These are phyloP conservation scores for Symbiodinium pilosum DNA, from an alignment of 73 alveolate genomes.

Conservation along the genomic window DNA sequence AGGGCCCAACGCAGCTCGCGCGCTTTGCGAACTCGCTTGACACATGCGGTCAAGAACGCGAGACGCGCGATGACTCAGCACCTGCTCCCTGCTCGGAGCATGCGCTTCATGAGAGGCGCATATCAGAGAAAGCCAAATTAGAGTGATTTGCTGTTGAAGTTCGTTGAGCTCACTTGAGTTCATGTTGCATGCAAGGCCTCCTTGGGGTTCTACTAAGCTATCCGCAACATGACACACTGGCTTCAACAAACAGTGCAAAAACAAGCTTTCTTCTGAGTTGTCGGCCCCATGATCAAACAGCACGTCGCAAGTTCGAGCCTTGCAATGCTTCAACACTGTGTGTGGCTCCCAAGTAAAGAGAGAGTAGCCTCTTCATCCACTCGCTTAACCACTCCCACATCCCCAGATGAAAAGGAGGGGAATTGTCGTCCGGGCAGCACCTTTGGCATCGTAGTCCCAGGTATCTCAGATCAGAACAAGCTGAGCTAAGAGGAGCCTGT, in stretches of 20 bases:
- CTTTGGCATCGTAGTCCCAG: neutral
- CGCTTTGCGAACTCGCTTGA: too few relatives aligned
- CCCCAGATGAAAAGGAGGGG: conserved; percentile 47
- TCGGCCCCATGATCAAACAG: conserved; percentile 44
- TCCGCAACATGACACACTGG: too few relatives aligned
- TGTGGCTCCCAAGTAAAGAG: neutral
- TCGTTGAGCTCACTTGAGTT: too few relatives aligned
- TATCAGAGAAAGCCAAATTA: too few relatives aligned
- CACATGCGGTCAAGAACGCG: too few relatives aligned
- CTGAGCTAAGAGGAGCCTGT: neutral
- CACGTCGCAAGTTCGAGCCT: conserved; percentile 64
- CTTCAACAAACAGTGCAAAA: too few relatives aligned
- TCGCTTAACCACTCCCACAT: conserved; percentile 37
- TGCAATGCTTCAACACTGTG: neutral
- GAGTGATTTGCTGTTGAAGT: too few relatives aligned
- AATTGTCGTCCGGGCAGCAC: conserved; percentile 66
- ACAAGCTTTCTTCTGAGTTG: neutral
- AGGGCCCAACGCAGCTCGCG: too few relatives aligned
- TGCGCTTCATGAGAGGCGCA: too few relatives aligned
- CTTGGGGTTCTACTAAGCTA: too few relatives aligned
- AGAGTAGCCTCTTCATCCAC: conserved; percentile 13
- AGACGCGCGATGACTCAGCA: too few relatives aligned
- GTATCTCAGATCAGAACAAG: neutral
- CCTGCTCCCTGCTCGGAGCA: too few relatives aligned
- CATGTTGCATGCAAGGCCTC: neutral